Evolutionary conservation across 441 rosid species (phyloP), one percentile per base, ranked within the genome.

Genomic region (Aleurites moluccanus): DNA sequence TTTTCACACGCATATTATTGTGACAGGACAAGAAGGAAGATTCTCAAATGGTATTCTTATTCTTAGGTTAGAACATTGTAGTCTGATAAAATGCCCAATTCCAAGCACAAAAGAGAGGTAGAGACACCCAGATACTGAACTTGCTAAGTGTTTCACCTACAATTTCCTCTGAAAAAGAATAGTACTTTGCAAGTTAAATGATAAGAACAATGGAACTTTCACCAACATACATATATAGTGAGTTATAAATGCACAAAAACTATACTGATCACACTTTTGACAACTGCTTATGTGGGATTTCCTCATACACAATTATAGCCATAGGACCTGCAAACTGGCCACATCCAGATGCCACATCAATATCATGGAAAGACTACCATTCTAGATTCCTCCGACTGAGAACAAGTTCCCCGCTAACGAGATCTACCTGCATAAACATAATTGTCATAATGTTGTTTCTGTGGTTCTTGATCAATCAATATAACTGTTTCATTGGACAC

Each of bases 51-150:
- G 97, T 73, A 97, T 97, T 88, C 99, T 91, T 98, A 94, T 97
- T 83, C 98, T 90, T 77, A 92, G 80, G 86, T 97, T 98, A 33
- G 99, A 89, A 87, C 97, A 97, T 63, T 97, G 98, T 78, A 97
- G 98, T 84, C 99, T 89, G 85, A 94, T 92, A 79, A 97, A 97
- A 42, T 98, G 98, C 52, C 99, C 99, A 53, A 97, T 98, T 13
- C 98, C 98, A 71, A 97, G 92, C 85, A 94, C 99, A 83, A 94
- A 97, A 67, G 98, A 94, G 78, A 97, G 94, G 82, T 97, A 97
- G 78, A 97, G 97, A 73, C 99, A n/a, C 99, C 99, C 99, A 94
- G 74, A 97, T 97, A 83, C 96, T 94, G 91, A 94, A 94, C 88
- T 97, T 97, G 96, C 98, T 97, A 75, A 94, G 91, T 10, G 99